phyloP scores from a whole-genome alignment of 805 yeast genomes.

The Saccharomycopsis guyanensis region DNA sequence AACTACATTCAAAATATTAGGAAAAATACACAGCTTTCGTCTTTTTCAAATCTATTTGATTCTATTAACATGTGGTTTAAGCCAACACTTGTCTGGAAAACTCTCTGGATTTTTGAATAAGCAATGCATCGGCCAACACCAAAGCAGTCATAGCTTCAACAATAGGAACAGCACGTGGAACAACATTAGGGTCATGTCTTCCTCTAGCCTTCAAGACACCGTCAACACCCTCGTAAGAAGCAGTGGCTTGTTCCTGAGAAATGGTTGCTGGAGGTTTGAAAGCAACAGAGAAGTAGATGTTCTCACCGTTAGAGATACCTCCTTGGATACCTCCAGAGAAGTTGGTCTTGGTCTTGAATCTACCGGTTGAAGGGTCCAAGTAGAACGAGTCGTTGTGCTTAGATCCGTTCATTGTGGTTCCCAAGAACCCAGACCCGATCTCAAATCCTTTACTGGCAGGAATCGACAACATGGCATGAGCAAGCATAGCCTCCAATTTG shows the following conservation, averaged over 20 bases:
- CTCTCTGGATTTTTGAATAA: conserved; percentile 84
- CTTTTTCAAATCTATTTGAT: too few relatives aligned
- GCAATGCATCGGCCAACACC: conserved; percentile 76
- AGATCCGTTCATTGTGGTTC: conserved; percentile 86
- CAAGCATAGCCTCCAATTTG: conserved; percentile 88
- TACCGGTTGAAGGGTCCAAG: conserved; percentile 48
- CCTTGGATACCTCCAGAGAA: conserved; percentile 98
- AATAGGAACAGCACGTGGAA: conserved; percentile 97
- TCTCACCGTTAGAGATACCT: conserved; percentile 94
- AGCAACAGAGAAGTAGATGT: conserved; percentile 89
- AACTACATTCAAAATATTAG: too few relatives aligned
- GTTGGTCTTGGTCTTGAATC: conserved; percentile 80
- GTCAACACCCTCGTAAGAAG: conserved; percentile 77
- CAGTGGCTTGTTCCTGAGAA: conserved; percentile 83
- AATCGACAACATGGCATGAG: conserved; percentile 95
- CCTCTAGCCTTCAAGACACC: conserved; percentile 95
- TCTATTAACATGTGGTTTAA: too few relatives aligned
- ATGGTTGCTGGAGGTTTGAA: conserved; percentile 98
- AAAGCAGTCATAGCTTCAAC: conserved; percentile 98
- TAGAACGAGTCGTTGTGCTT: conserved; percentile 86
- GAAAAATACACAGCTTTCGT: too few relatives aligned
- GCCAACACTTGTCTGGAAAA: conserved; percentile 29
- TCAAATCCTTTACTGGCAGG: conserved; percentile 99
- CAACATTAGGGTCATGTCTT: conserved; percentile 97
- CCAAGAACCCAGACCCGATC: conserved; percentile 92